Evolutionary conservation across 345 rosid genomes (phyloP), one percentile per base, ranked within the genome.

Genomic region (Gossypioides kirkii): DNA sequence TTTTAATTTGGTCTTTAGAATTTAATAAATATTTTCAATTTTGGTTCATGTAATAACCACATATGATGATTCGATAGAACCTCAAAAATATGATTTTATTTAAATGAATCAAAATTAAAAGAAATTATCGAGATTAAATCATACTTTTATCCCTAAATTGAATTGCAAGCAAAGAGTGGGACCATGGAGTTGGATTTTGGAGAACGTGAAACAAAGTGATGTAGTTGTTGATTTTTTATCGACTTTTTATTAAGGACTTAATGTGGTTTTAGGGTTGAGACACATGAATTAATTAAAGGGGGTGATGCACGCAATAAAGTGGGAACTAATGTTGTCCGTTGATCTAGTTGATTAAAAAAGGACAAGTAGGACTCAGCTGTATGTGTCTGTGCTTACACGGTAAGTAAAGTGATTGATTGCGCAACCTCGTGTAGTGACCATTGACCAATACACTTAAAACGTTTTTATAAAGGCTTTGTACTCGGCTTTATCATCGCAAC

Each of bases 71-170:
- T n/a, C n/a, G n/a, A n/a, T n/a, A n/a, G n/a, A n/a, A n/a, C n/a
- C n/a, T n/a, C n/a, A n/a, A n/a, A n/a, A n/a, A n/a, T n/a, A n/a
- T n/a, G n/a, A n/a, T n/a, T n/a, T n/a, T n/a, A n/a, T n/a, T n/a
- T n/a, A n/a, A n/a, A n/a, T n/a, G n/a, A n/a, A n/a, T n/a, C n/a
- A n/a, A n/a, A n/a, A n/a, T n/a, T n/a, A n/a, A n/a, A n/a, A n/a
- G n/a, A n/a, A n/a, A n/a, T n/a, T n/a, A n/a, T n/a, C n/a, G n/a
- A n/a, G n/a, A n/a, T n/a, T n/a, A n/a, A n/a, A n/a, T n/a, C n/a
- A n/a, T n/a, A n/a, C n/a, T n/a, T n/a, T n/a, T n/a, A n/a, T 76
- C 76, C 66, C 14, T 42, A 23, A 43, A 53, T 26, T 67, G 1
- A 47, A 25, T 16, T 67, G 71, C 71, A 67, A 67, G 58, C 56